Conservation (phyloP, 805 yeast genomes). For the Candida oleophila region DNA sequence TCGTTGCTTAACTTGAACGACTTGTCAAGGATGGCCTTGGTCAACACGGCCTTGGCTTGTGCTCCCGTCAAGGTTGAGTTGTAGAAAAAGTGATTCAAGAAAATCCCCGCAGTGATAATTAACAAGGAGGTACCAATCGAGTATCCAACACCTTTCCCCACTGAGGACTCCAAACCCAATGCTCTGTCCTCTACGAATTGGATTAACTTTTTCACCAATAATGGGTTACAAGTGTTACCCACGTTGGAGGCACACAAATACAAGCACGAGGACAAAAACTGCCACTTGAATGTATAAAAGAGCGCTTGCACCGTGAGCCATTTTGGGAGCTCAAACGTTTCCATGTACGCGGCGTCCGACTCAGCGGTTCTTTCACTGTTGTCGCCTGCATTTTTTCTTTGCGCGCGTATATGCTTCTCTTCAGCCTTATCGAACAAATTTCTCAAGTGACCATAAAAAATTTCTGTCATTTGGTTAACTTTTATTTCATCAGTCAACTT, state of each 20-base stretch:
- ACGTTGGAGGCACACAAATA: constrained; percentile 16
- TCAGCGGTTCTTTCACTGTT: constrained; percentile 20
- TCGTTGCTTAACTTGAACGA: constrained; percentile 56
- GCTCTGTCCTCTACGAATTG: constrained; percentile 25
- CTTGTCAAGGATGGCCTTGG: constrained; percentile 66
- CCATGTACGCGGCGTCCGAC: constrained; percentile 24
- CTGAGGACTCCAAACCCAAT: constrained; percentile 13
- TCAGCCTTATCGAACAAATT: constrained; percentile 20
- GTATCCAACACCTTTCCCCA: constrained; percentile 33
- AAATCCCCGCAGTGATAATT: constrained; percentile 13
- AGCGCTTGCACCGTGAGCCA: constrained; percentile 21
- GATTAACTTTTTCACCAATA: constrained; percentile 31
- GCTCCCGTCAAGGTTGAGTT: constrained; percentile 59
- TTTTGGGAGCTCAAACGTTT: constrained; percentile 29
- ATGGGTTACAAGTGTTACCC: constrained; percentile 22
- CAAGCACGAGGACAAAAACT: constrained; percentile 31
- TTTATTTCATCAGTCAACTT: constrained; percentile 32
- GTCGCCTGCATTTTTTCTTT: constrained; percentile 27
- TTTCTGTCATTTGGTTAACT: constrained; percentile 29
- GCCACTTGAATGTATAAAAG: constrained; percentile 29
- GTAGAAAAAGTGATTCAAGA: constrained; percentile 59
- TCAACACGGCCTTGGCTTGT: constrained; percentile 61
- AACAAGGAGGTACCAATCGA: constrained; percentile 28
- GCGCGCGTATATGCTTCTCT: constrained; percentile 19
- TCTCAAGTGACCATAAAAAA: constrained; percentile 22